Conservation (phyloP, 2,329 filamentous ascomycete genomes). For the Pleoardoris graminearum region DNA sequence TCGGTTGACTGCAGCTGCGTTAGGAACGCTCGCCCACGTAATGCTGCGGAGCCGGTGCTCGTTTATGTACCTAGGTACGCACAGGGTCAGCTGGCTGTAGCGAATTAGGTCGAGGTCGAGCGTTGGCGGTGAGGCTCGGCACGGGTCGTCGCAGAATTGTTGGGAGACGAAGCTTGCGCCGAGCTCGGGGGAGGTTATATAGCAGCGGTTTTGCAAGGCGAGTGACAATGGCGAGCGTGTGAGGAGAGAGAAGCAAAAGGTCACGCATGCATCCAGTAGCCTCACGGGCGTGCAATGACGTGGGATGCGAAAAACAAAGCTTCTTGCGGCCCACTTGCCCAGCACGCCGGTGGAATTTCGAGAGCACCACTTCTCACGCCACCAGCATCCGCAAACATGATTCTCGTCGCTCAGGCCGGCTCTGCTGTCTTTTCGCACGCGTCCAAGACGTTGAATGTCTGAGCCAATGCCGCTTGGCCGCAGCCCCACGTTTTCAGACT, state of each 20-base stretch:
- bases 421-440: neutral
- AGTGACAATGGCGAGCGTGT: neutral
- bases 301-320: conserved; percentile 11
- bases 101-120: neutral
- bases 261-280: neutral
- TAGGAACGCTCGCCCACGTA: neutral
- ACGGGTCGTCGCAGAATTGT: neutral
- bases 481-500: neutral
- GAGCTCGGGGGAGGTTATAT: neutral
- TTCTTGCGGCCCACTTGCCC: conserved; percentile 1
- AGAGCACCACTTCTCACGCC: conserved; percentile 4
- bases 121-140: conserved; percentile 1
- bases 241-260: neutral
- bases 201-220: neutral
- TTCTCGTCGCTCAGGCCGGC: neutral
- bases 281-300: conserved; percentile 1
- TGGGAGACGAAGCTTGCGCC: neutral
- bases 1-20: conserved; percentile 1
- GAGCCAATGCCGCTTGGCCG: neutral
- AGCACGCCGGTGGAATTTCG: neutral
- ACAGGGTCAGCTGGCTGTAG: neutral
- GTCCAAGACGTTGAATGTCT: neutral
- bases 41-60: neutral
- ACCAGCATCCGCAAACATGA: neutral
- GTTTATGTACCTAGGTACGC: neutral